Percentiles rank a stretch among this genome's conserved stretches.
Conservation (phyloP, 108 stramenopile species). For the Skeletonema menzelii region DNA sequence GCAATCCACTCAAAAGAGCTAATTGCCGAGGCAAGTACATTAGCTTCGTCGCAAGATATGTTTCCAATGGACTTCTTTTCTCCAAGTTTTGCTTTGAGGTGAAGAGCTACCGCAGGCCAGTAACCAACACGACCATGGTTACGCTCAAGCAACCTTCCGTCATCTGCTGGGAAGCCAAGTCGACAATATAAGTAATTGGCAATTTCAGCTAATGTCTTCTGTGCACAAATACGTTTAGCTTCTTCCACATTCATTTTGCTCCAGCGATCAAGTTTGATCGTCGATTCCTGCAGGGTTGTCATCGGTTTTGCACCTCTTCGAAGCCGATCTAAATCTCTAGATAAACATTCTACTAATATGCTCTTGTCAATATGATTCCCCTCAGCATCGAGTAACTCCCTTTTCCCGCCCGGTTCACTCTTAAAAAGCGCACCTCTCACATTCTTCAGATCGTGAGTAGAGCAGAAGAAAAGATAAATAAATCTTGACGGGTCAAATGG, state of each 20-base stretch:
- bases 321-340: background rate
- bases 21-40: too few species aligned
- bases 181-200: background rate
- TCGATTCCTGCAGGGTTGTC: background rate
- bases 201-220: background rate
- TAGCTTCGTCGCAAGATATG: too few species aligned
- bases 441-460: background rate
- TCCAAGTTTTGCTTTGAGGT: too few species aligned
- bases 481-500: background rate
- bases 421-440: background rate
- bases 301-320: background rate
- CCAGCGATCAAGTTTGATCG: background rate
- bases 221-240: background rate
- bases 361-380: background rate
- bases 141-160: too few species aligned
- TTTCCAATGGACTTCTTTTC: too few species aligned
- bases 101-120: too few species aligned
- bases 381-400: background rate
- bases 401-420: background rate
- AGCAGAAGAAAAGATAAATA: background rate
- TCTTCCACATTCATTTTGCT: background rate
- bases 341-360: background rate
- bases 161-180: too few species aligned
- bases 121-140: too few species aligned
- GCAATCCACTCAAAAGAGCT: too few species aligned